A percentile compares a stretch with the other conserved stretches of the same genome.
Conservation (phyloP, 495 filamentous ascomycete species). For the Penicilliopsis zonata region DNA sequence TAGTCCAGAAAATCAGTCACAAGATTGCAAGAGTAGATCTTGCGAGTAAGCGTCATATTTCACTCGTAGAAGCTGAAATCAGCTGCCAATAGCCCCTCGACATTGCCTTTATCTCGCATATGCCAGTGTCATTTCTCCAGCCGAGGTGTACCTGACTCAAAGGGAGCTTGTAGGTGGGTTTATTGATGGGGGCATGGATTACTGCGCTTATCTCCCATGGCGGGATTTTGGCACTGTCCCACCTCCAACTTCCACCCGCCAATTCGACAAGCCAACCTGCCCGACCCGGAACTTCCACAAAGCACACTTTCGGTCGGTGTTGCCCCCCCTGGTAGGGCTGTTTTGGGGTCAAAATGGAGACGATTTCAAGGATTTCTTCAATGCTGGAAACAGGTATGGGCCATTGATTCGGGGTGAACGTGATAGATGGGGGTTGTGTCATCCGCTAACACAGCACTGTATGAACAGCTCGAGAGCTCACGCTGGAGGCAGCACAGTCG, state of each 20-base stretch:
- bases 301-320: not conserved
- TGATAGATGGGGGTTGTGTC: not conserved
- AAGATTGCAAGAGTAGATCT: conserved; percentile 13
- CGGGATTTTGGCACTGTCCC: not conserved
- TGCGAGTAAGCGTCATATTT: conserved; percentile 5
- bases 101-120: too few species aligned
- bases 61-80: not conserved
- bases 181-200: too few species aligned
- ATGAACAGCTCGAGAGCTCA: conserved; percentile 76
- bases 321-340: not conserved
- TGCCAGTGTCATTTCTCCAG: too few species aligned
- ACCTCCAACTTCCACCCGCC: not conserved
- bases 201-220: too few species aligned
- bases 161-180: too few species aligned
- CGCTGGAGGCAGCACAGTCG: conserved; percentile 86
- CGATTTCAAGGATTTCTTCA: conserved; percentile 86
- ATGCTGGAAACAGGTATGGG: conserved; percentile 79
- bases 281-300: too few species aligned
- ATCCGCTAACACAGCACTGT: conserved; percentile 11
- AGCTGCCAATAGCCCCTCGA: too few species aligned
- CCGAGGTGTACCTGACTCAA: too few species aligned
- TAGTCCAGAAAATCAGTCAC: conserved; percentile 49
- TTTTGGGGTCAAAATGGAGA: conserved; percentile 57
- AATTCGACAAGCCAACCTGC: too few species aligned
- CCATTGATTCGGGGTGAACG: not conserved